phyloP scores from a whole-genome alignment of 345 rosid species.

The Alliaria petiolata region DNA sequence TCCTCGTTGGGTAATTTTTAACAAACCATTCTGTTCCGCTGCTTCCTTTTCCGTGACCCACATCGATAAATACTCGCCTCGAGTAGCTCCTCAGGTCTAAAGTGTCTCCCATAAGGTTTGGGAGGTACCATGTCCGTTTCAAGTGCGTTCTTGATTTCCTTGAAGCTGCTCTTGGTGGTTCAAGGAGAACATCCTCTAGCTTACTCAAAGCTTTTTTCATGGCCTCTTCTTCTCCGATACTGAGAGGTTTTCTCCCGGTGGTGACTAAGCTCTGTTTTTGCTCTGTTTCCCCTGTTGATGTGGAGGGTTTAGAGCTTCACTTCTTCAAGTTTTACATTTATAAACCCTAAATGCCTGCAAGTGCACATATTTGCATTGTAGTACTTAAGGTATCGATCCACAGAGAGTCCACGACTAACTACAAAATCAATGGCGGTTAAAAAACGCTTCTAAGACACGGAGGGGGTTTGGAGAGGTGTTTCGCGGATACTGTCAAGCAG shows the following conservation, averaged over 20 bases:
- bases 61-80: constrained; percentile 63
- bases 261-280: background rate
- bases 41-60: constrained; percentile 44
- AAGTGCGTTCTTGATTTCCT: constrained; percentile 51
- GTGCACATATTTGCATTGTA: no score
- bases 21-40: constrained; percentile 60
- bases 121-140: constrained; percentile 55
- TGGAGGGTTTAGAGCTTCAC: no score
- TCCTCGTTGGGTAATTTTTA: constrained; percentile 66
- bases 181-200: constrained; percentile 73
- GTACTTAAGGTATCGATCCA: no score
- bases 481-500: no score
- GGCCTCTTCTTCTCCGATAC: constrained; percentile 32
- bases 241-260: constrained; percentile 38
- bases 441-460: no score
- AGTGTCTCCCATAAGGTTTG: constrained; percentile 56
- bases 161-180: constrained; percentile 72
- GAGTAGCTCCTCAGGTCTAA: constrained; percentile 58
- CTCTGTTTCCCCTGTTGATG: constrained; percentile 10
- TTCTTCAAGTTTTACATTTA: no score
- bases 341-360: no score
- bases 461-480: no score
- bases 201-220: constrained; percentile 52
- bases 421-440: no score
- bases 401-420: no score